These are phyloP conservation scores for Penicillium arizonense DNA, from an alignment of 495 filamentous ascomycete species.

Conservation along the genomic window DNA sequence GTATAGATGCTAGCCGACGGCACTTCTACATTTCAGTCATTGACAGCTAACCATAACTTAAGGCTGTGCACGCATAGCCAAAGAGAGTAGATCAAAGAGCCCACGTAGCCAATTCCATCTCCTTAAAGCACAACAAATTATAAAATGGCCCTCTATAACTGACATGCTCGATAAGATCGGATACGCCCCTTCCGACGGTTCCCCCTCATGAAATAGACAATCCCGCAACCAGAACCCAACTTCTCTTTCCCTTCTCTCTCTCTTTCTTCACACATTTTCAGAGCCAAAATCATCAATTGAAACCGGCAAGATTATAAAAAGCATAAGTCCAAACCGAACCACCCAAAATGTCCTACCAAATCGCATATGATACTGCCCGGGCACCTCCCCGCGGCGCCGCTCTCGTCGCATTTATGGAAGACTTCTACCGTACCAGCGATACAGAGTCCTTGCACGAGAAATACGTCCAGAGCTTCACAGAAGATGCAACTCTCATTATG, in stretches of 20 bases:
- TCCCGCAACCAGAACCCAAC: not conserved
- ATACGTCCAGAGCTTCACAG: conserved; percentile 55
- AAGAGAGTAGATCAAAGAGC: not conserved
- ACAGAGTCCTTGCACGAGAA: conserved; percentile 53
- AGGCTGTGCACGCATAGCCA: too few relatives aligned
- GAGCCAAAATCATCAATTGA: not conserved
- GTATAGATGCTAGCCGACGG: conserved; percentile 14
- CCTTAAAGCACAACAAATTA: not conserved
- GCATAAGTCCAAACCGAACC: not conserved
- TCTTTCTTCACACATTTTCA: not conserved
- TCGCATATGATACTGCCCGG: conserved; percentile 29
- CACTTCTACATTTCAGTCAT: too few relatives aligned
- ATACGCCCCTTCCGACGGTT: conserved; percentile 16
- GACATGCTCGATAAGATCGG: conserved; percentile 21
- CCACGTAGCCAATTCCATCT: not conserved
- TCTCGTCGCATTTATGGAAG: conserved; percentile 50
- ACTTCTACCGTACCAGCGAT: conserved; percentile 60
- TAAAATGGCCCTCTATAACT: not conserved
- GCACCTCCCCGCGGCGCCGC: conserved; percentile 29
- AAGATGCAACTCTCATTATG: conserved; percentile 57
- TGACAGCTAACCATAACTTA: too few relatives aligned
- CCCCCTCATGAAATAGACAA: conserved; percentile 12
- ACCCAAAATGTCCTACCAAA: conserved; percentile 38
- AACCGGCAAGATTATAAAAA: not conserved
- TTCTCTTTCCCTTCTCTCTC: not conserved